Percentiles rank a stretch among this genome's conserved stretches.
Evolutionary conservation across 2,329 filamentous ascomycete genomes (phyloP).

Genomic region (Fusarium sulawesiense): DNA sequence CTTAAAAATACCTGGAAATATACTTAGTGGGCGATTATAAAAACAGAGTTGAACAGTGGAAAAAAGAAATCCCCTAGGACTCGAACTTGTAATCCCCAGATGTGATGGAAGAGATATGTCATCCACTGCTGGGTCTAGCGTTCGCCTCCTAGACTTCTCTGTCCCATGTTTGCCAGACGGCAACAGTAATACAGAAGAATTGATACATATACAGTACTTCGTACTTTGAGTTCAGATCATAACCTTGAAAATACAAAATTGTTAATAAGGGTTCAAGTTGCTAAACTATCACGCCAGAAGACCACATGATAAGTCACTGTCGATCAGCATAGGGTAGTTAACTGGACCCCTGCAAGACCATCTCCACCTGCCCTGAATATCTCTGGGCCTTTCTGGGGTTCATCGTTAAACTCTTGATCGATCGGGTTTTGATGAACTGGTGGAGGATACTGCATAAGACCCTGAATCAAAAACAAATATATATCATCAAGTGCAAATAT

Average conservation of each 20-base stretch:
- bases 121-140: no score
- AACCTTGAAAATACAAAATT: not conserved
- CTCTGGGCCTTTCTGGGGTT: not conserved
- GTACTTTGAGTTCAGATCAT: not conserved
- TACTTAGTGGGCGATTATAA: not conserved
- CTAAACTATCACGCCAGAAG: not conserved
- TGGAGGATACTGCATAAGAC: not conserved
- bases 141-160: rapidly evolving
- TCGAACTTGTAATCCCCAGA: not conserved
- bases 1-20: rapidly evolving
- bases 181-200: not conserved
- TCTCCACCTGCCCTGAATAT: not conserved
- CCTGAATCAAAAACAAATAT: not conserved
- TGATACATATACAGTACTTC: not conserved
- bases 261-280: not conserved
- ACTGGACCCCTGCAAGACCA: not conserved
- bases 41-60: not conserved
- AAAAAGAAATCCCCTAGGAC: no score
- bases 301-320: not conserved
- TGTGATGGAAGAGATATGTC: no score
- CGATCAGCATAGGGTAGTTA: conserved; percentile 1
- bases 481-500: not conserved
- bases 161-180: not conserved
- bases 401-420: not conserved
- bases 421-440: not conserved